Evolutionary conservation across 2,329 filamentous ascomycete genomes (phyloP).

Genomic region (Bertia moriformis): DNA sequence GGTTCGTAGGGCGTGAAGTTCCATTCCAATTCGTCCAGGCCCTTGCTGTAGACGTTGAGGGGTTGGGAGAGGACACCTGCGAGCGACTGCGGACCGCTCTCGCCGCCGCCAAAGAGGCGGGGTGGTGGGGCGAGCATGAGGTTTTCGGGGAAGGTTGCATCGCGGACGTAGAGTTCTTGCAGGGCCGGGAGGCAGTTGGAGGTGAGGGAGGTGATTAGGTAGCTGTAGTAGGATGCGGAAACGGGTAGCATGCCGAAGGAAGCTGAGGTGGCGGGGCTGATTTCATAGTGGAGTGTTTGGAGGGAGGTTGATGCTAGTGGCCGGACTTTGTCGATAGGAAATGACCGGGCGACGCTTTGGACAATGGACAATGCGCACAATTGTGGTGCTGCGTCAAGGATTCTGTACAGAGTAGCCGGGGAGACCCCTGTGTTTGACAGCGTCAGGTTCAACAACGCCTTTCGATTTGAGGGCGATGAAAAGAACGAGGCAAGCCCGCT

Average conservation of each 20-base stretch:
- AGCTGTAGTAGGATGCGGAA: background rate
- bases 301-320: constrained; percentile 31
- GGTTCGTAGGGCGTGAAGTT: constrained; percentile 28
- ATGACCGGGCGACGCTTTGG: constrained; percentile 37
- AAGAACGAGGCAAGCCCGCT: constrained; percentile 39
- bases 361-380: constrained; percentile 33
- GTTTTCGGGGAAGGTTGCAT: background rate
- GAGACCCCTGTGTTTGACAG: constrained; percentile 39
- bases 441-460: constrained; percentile 32
- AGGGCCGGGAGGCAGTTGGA: background rate
- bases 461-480: constrained; percentile 24
- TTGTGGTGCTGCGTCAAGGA: constrained; percentile 22
- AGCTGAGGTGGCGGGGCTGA: constrained; percentile 3
- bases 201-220: background rate
- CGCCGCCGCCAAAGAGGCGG: constrained; percentile 22
- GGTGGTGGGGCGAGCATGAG: constrained; percentile 4
- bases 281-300: constrained; percentile 19
- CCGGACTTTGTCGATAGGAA: constrained; percentile 40
- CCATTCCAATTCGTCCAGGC: constrained; percentile 42
- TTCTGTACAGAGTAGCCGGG: constrained; percentile 20
- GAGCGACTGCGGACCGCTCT: constrained; percentile 14
- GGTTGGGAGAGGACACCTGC: constrained; percentile 29
- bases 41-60: constrained; percentile 45
- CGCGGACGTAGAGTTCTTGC: background rate
- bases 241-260: constrained; percentile 2